Evolutionary conservation across 1,139 yeast genomes (phyloP).

Genomic region (Scheffersomyces insectosa): DNA sequence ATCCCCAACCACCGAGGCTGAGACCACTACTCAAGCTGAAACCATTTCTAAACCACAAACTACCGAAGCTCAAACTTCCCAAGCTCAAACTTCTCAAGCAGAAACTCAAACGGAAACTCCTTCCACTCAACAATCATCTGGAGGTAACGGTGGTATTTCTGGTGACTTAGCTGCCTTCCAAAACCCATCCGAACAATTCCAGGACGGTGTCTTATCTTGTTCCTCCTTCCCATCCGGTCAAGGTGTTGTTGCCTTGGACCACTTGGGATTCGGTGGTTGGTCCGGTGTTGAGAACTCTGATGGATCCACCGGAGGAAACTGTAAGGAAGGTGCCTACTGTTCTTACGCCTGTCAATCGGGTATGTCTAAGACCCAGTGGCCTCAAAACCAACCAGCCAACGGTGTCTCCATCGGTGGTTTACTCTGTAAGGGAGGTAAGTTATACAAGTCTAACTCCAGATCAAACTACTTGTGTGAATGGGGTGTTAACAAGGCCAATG

Average conservation of each 20-base stretch:
- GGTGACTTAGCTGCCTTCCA: conserved; percentile 61
- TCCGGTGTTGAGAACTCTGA: conserved; percentile 69
- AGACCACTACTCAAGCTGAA: conserved; percentile 4
- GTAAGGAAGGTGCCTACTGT: conserved; percentile 90
- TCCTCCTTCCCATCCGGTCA: conserved; percentile 82
- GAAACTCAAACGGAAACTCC: conserved; percentile 7
- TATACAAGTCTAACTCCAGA: conserved; percentile 72
- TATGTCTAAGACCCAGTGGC: conserved; percentile 98
- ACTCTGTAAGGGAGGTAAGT: conserved; percentile 72
- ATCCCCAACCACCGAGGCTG: neutral
- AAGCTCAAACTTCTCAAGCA: neutral
- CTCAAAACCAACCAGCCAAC: conserved; percentile 73
- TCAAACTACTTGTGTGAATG: conserved; percentile 74
- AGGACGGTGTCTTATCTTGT: conserved; percentile 81
- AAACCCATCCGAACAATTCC: conserved; percentile 58
- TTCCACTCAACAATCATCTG: conserved; percentile 9
- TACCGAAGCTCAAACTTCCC: neutral
- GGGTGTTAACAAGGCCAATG: conserved; percentile 72
- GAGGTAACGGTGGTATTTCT: conserved; percentile 34
- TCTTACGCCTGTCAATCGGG: conserved; percentile 97
- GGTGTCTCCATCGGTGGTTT: conserved; percentile 95
- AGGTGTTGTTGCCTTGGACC: conserved; percentile 84
- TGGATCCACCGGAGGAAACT: conserved; percentile 62
- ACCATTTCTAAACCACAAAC: conserved; percentile 1
- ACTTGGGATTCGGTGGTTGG: conserved; percentile 90